Base-by-base conservation (phyloP, 1,284 basidiomycete genomes). In the Malassezia equina region DNA sequence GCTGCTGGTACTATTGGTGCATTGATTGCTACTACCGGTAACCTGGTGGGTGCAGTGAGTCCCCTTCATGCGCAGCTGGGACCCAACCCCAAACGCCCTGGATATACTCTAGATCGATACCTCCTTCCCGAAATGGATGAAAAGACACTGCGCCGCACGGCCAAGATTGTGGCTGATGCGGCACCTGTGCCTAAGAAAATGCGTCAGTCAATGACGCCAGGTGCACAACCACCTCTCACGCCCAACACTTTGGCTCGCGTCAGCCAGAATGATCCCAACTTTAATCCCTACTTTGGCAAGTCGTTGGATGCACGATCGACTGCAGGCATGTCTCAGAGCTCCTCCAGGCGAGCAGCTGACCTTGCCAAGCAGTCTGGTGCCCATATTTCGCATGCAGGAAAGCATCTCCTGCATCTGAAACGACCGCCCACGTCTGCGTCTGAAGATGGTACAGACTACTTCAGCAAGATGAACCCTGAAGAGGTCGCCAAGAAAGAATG, bases 1-100 rank as follows among this genome's bases (percentile, higher is more conserved):
- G 80, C 78, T 7, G 85, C 79, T 0, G 85, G 86, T 4, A 84
- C 85, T 0, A 81, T 86, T 63, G 86, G 84, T 11, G 81, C 83
- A 7, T 79, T 88, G 42, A 82, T 88, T 36, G 82, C 84, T 23
- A 83, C 81, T 58, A 84, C 86, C 0, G 83, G 82, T 2, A 84
- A 83, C 78, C 21, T 74, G 3, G 64, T 74, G 34, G 71, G 71
- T 25, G 71, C 71, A 21, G 70, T 72, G 36, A 68, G 65, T 29
- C 71, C 71, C 3, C 49, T 60, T 31, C 67, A 68, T 32, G 71
- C 71, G 0, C 70, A 74, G 59, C 76, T 88, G 17, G 83, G 81
- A 19, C 84, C 86, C 8, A 80, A 83, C 52, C 76, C 83, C n/a
- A 81, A 81, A 63, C 76, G 82, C 31, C 81, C 83, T 3, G 85